Evolutionary conservation across 371 early-diverging fungal genomes (phyloP), one percentile per base, ranked within the genome.

Genomic region (Nosema muscidifuracis): DNA sequence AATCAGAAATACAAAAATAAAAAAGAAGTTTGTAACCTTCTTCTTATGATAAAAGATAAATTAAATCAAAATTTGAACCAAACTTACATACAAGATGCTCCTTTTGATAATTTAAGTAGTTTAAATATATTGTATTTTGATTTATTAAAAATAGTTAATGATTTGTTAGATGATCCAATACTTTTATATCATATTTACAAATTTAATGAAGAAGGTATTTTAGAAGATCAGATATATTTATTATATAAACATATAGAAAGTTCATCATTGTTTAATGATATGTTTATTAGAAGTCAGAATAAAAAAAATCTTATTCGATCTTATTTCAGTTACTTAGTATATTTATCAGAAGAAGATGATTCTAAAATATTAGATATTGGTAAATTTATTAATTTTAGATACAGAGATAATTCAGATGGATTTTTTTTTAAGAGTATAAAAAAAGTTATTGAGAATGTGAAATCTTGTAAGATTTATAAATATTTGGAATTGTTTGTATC

Each of bases 191-290:
- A 15, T 28, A 6, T 53, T 26, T 53, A 53, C 16, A 53, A 53
- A 53, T 53, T 53, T 28, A 53, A 53, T 53, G 55, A 53, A 53
- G 55, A 53, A 28, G 16, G 16, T 15, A 53, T 53, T 28, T 53
- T 53, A 26, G 55, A 53, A 53, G 55, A 53, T 20, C 22, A 53
- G 24, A 53, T 53, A 7, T 53, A 53, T 53, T 53, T 53, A 7
- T 15, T 53, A 7, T 53, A 53, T 16, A 53, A 53, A 53, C 16
- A 53, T 53, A 53, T 53, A 7, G 18, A 53, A 53, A 26, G 24
- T 28, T 3, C 7, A 12, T 2, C 9, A 53, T 3, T 15, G 7
- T 53, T 26, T 26, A 7, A 3, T 4, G 18, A 53, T 26, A 4
- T 53, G 2, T 53, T 26, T 53, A 24, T 24, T 20, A 18, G 2